A percentile compares a stretch with the other conserved stretches of the same genome.
Evolutionary conservation across 805 yeast genomes (phyloP).

Genomic region (Blastobotrys robertii): DNA sequence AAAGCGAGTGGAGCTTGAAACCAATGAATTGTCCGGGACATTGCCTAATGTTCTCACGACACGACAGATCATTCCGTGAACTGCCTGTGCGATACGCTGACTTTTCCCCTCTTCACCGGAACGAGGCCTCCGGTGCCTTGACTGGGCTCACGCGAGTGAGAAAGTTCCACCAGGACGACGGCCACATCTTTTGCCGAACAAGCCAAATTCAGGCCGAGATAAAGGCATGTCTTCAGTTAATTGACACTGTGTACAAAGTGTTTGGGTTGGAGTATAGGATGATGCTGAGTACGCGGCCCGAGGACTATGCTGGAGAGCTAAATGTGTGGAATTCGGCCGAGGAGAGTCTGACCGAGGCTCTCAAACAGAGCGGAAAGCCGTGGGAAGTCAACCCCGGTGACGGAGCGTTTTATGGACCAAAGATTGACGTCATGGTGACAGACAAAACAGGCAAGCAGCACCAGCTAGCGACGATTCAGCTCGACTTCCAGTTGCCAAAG

Average conservation of each 20-base stretch:
- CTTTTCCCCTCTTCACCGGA: conserved; percentile 85
- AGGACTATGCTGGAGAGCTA: conserved; percentile 64
- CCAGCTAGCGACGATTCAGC: conserved; percentile 91
- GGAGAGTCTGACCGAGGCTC: conserved; percentile 44
- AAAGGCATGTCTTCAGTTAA: conserved; percentile 54
- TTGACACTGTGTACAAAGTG: conserved; percentile 62
- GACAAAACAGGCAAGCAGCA: conserved; percentile 76
- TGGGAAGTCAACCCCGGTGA: conserved; percentile 86
- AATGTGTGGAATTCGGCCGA: conserved; percentile 84
- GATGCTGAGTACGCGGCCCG: conserved; percentile 79
- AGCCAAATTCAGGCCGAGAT: conserved; percentile 74
- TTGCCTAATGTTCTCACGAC: conserved; percentile 68
- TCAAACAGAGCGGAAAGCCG: conserved; percentile 41
- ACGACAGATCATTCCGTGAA: conserved; percentile 75
- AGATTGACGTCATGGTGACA: conserved; percentile 74
- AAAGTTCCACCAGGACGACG: conserved; percentile 96
- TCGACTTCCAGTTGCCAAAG: conserved; percentile 89
- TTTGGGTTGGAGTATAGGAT: conserved; percentile 58
- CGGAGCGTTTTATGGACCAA: conserved; percentile 70
- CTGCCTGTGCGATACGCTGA: conserved; percentile 80
- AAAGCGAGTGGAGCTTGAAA: conserved; percentile 61
- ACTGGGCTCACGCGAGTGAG: conserved; percentile 89
- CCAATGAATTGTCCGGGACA: conserved; percentile 74
- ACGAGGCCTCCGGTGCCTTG: conserved; percentile 90
- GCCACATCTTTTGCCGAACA: conserved; percentile 83